Percentiles rank a stretch among this genome's conserved stretches.
Evolutionary conservation across 257 asterid species (phyloP).

Genomic region (Forsythia suspensa): DNA sequence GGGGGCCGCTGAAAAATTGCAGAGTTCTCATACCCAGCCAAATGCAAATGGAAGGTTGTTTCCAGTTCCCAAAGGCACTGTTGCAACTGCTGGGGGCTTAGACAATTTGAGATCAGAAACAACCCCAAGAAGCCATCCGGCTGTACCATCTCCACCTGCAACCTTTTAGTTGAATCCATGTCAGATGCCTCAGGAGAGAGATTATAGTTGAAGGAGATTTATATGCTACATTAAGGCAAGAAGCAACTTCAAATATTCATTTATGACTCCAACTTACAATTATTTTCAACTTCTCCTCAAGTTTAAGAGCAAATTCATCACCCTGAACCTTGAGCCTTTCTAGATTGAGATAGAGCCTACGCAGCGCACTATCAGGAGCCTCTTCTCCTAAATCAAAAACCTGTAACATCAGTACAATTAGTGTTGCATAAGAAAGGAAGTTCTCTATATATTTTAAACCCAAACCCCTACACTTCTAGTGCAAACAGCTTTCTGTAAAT

Average conservation of each 20-base stretch:
- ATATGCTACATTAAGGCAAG: no score
- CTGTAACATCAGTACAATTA: slow-evolving; percentile 37
- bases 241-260: no score
- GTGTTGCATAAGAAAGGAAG: background rate
- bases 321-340: slow-evolving; percentile 64
- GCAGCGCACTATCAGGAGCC: slow-evolving; percentile 74
- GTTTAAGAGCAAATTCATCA: slow-evolving; percentile 47
- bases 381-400: slow-evolving; percentile 88
- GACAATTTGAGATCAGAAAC: slow-evolving; percentile 83
- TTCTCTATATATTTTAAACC: background rate
- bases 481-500: no score
- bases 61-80: slow-evolving; percentile 94
- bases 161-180: slow-evolving; percentile 39
- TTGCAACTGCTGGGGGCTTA: slow-evolving; percentile 86
- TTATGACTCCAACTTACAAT: no score
- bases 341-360: slow-evolving; percentile 53
- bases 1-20: no score
- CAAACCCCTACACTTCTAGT: no score
- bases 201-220: no score
- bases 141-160: slow-evolving; percentile 99
- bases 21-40: slow-evolving; percentile 69
- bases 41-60: slow-evolving; percentile 93
- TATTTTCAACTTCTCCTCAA: background rate
- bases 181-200: no score
- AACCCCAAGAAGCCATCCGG: slow-evolving; percentile 97